Conservation (phyloP, 1,284 basidiomycete genomes). For the Tilletia setariae region DNA sequence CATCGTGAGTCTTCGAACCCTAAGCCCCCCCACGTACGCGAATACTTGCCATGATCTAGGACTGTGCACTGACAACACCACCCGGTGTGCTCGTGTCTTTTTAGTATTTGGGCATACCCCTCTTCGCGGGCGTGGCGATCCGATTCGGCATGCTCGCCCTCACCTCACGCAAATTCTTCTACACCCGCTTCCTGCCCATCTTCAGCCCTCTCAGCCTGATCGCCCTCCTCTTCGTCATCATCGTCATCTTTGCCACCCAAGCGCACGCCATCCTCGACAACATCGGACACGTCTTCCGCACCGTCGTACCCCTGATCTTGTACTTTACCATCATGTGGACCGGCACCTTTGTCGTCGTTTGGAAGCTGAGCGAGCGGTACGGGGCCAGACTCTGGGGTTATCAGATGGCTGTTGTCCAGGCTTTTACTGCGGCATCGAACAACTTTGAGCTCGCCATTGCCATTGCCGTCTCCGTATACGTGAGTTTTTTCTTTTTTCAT, state of each 20-base stretch:
- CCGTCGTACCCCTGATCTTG: slow-evolving; percentile 67
- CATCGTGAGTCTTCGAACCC: slow-evolving; percentile 51
- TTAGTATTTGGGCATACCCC: slow-evolving; percentile 63
- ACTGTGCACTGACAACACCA: too few species aligned
- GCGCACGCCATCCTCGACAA: slow-evolving; percentile 43
- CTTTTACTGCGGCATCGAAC: slow-evolving; percentile 59
- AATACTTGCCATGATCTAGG: too few species aligned
- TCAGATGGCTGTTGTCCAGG: slow-evolving; percentile 56
- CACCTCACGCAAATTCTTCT: slow-evolving; percentile 60
- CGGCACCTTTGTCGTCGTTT: slow-evolving; percentile 63
- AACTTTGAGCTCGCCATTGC: slow-evolving; percentile 71
- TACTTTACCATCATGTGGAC: slow-evolving; percentile 79
- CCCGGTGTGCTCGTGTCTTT: too few species aligned
- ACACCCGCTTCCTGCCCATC: slow-evolving; percentile 64
- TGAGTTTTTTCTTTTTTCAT: slow-evolving; percentile 59
- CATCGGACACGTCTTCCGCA: slow-evolving; percentile 39
- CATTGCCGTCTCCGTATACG: slow-evolving; percentile 71
- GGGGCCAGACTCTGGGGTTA: slow-evolving; percentile 46
- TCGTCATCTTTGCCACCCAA: slow-evolving; percentile 74
- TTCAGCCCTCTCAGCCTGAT: slow-evolving; percentile 72
- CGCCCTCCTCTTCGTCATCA: slow-evolving; percentile 62
- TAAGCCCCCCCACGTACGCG: background rate
- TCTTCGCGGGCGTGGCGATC: slow-evolving; percentile 68
- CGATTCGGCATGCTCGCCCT: slow-evolving; percentile 62
- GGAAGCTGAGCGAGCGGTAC: slow-evolving; percentile 35